Percentiles rank a stretch among this genome's conserved stretches.
Conservation (phyloP, 228 moss, liverwort and hornwort genomes). For the Sphagnum fallax region DNA sequence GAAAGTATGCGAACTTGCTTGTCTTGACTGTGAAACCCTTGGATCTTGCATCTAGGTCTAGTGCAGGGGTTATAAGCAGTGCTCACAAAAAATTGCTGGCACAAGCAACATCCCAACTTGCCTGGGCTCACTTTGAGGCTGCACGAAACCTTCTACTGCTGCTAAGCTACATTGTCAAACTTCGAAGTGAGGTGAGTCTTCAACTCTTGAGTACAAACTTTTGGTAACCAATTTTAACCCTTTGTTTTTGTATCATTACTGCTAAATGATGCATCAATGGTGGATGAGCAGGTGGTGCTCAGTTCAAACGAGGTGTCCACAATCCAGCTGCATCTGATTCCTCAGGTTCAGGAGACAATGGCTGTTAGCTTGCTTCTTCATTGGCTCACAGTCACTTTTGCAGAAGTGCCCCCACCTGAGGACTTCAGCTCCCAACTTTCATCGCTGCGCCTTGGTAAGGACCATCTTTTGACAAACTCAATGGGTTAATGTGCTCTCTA, state of each 20-base stretch:
- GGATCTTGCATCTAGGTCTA: constrained; percentile 18
- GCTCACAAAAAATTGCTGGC: constrained; percentile 67
- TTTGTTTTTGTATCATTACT: too few relatives aligned
- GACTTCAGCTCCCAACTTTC: constrained; percentile 95
- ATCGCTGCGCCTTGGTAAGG: constrained; percentile 77
- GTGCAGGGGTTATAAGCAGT: constrained; percentile 32
- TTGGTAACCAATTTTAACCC: too few relatives aligned
- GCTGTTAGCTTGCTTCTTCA: constrained; percentile 69
- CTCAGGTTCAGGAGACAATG: constrained; percentile 71
- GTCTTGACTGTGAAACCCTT: constrained; percentile 37
- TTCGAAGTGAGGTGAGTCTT: constrained; percentile 54
- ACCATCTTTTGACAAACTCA: background rate
- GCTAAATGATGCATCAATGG: background rate
- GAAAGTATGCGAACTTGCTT: constrained; percentile 60
- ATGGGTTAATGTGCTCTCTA: background rate
- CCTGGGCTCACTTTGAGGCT: constrained; percentile 75
- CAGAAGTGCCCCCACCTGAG: constrained; percentile 89
- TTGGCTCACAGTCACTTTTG: constrained; percentile 92
- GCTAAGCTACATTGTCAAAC: constrained; percentile 72
- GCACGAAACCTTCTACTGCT: constrained; percentile 72
- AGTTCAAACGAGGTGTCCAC: constrained; percentile 50
- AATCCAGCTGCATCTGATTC: constrained; percentile 65
- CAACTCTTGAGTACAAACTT: too few relatives aligned
- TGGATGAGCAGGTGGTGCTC: constrained; percentile 53
- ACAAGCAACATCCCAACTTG: constrained; percentile 70